These are phyloP conservation scores for Halenospora varia DNA, from an alignment of 495 filamentous ascomycete species.

Conservation along the genomic window DNA sequence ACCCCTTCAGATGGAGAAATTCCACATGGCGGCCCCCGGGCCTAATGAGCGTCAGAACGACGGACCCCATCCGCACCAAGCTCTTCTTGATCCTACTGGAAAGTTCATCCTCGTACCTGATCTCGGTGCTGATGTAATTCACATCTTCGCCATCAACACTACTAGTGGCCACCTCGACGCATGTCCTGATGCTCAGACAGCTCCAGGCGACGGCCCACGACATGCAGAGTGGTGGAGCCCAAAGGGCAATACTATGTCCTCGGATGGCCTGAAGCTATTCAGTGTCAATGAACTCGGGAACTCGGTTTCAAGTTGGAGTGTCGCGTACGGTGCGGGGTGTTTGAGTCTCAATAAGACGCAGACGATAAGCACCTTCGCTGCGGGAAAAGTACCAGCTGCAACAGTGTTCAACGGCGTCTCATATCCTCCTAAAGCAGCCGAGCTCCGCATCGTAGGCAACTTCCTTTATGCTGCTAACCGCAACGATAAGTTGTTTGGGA, in stretches of 20 bases:
- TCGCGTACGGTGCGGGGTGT: slow-evolving; percentile 46
- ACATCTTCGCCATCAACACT: slow-evolving; percentile 51
- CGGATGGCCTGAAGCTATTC: slow-evolving; percentile 47
- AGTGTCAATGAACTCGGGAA: slow-evolving; percentile 57
- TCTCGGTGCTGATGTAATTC: slow-evolving; percentile 64
- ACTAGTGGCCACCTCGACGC: slow-evolving; percentile 31
- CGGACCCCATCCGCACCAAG: slow-evolving; percentile 62
- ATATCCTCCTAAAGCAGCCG: slow-evolving; percentile 39
- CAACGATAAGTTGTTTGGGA: slow-evolving; percentile 39
- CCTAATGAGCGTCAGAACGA: slow-evolving; percentile 41
- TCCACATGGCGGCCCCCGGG: slow-evolving; percentile 13
- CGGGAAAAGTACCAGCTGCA: slow-evolving; percentile 25
- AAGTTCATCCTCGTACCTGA: slow-evolving; percentile 63
- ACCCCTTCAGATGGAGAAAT: slow-evolving; percentile 33
- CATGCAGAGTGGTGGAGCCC: slow-evolving; percentile 55
- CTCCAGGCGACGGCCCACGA: slow-evolving; percentile 56
- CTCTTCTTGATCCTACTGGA: slow-evolving; percentile 64
- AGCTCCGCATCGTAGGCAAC: slow-evolving; percentile 57
- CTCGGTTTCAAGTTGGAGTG: slow-evolving; percentile 49
- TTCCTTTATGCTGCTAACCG: slow-evolving; percentile 35
- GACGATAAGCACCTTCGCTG: slow-evolving; percentile 40
- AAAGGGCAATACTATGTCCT: slow-evolving; percentile 42
- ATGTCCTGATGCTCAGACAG: slow-evolving; percentile 28
- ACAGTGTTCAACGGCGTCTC: slow-evolving; percentile 30
- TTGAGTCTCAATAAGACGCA: slow-evolving; percentile 41